phyloP scores from a whole-genome alignment of 805 yeast species.

The Ogataea glucozyma region DNA sequence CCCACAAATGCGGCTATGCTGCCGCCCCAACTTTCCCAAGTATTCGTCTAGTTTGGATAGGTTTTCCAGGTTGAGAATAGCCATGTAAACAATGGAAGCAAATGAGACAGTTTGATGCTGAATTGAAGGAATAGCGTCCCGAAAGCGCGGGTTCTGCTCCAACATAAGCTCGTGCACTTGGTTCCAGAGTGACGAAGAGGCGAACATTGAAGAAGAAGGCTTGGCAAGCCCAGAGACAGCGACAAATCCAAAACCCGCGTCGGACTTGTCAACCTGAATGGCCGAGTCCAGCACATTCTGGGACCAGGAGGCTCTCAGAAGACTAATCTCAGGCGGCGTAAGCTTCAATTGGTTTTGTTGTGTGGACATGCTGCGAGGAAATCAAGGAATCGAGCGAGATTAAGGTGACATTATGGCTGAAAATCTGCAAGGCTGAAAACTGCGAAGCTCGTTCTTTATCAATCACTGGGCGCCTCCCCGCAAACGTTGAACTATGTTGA shows the following conservation, averaged over 20 bases:
- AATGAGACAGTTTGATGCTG: constrained; percentile 70
- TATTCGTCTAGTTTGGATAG: constrained; percentile 53
- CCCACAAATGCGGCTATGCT: constrained; percentile 66
- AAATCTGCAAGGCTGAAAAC: no score
- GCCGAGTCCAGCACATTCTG: constrained; percentile 6
- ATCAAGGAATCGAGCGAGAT: no score
- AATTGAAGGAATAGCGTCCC: constrained; percentile 60
- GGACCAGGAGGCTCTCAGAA: constrained; percentile 21
- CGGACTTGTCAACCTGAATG: constrained; percentile 7
- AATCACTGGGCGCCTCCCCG: no score
- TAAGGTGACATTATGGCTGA: no score
- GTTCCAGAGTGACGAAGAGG: constrained; percentile 60
- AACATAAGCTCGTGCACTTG: constrained; percentile 67
- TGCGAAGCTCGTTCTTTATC: no score
- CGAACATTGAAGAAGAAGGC: constrained; percentile 37
- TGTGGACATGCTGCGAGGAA: background rate
- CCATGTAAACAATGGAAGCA: constrained; percentile 65
- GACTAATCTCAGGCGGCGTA: constrained; percentile 14
- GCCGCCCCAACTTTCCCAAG: constrained; percentile 58
- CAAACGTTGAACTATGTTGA: no score
- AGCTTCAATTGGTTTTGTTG: constrained; percentile 11
- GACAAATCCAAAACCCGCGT: no score
- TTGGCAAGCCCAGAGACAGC: constrained; percentile 8
- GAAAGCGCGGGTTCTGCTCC: constrained; percentile 53
- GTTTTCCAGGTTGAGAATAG: constrained; percentile 58